These are phyloP conservation scores for Cladosporium sp. DNA, from an alignment of 2,329 filamentous ascomycete species.

Conservation along the genomic window DNA sequence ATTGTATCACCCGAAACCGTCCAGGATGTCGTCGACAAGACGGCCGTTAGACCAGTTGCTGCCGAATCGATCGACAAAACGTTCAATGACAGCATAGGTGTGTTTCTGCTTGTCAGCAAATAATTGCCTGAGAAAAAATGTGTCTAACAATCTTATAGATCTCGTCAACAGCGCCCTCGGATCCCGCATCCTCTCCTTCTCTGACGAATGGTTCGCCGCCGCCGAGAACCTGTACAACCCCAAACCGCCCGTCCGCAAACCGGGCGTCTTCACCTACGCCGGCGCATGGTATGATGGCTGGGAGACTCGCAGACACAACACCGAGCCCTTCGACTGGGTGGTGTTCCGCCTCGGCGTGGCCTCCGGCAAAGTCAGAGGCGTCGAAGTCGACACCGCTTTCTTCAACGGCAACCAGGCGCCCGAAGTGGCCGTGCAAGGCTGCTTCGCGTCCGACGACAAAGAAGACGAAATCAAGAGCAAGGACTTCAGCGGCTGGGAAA, in stretches of 20 bases:
- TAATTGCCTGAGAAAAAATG: conserved; percentile 26
- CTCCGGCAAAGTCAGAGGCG: conserved; percentile 66
- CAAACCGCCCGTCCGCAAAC: conserved; percentile 51
- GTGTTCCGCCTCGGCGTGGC: conserved; percentile 57
- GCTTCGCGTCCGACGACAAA: conserved; percentile 60
- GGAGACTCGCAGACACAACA: conserved; percentile 60
- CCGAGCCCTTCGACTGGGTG: conserved; percentile 55
- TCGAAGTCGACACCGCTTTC: conserved; percentile 77
- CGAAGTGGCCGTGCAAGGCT: conserved; percentile 72
- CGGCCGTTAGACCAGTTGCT: conserved; percentile 30
- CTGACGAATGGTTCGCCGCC: conserved; percentile 59
- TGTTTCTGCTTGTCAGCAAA: neutral
- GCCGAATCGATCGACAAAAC: conserved; percentile 49
- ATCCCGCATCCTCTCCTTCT: conserved; percentile 52
- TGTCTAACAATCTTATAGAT: conserved; percentile 31
- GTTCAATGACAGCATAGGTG: conserved; percentile 53
- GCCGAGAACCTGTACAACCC: conserved; percentile 57
- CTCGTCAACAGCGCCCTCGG: conserved; percentile 51
- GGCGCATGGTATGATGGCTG: conserved; percentile 64
- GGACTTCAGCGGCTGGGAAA: conserved; percentile 57
- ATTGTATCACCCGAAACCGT: conserved; percentile 30
- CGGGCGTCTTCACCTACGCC: conserved; percentile 56
- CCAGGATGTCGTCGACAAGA: conserved; percentile 22
- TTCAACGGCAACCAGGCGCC: conserved; percentile 82
- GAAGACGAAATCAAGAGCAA: conserved; percentile 56